Conservation (phyloP, 371 early-diverging fungal species). For the Mortierella polycephala region DNA sequence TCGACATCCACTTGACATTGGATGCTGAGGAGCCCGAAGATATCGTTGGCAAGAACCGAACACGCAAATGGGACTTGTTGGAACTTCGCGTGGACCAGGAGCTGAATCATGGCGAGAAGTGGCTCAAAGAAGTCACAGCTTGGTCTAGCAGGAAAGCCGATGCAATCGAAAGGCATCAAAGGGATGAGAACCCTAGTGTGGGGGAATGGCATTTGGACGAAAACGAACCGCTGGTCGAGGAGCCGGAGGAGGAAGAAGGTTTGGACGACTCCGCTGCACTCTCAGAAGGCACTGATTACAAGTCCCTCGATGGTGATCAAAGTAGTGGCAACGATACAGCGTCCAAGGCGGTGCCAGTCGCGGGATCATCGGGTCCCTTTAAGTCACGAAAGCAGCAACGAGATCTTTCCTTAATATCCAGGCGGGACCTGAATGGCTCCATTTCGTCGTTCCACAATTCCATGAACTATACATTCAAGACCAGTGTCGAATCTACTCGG, state of each 20-base stretch:
- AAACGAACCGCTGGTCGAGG: conserved; percentile 17
- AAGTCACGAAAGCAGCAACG: conserved; percentile 23
- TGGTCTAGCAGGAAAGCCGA: conserved; percentile 23
- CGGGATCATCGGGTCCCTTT: conserved; percentile 4
- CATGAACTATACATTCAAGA: conserved; percentile 23
- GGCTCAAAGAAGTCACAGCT: conserved; percentile 29
- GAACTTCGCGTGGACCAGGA: conserved; percentile 40
- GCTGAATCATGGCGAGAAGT: conserved; percentile 33
- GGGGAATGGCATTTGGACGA: conserved; percentile 18
- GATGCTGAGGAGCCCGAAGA: conserved; percentile 20
- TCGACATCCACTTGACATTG: conserved; percentile 35
- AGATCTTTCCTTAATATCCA: conserved; percentile 20
- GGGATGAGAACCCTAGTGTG: not conserved
- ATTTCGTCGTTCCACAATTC: conserved; percentile 31
- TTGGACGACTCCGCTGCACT: too few relatives aligned
- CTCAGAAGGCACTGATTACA: not conserved
- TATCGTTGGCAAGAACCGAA: conserved; percentile 18
- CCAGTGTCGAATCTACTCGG: conserved; percentile 30
- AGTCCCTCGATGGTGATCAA: too few relatives aligned
- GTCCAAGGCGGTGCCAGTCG: not conserved
- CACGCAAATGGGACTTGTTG: conserved; percentile 40
- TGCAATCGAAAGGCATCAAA: conserved; percentile 30
- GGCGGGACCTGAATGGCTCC: conserved; percentile 25
- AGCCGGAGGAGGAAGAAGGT: conserved; percentile 24
- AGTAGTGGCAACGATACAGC: not conserved